phyloP scores from a whole-genome alignment of 768 basidiomycete genomes.

The Suillus plorans region DNA sequence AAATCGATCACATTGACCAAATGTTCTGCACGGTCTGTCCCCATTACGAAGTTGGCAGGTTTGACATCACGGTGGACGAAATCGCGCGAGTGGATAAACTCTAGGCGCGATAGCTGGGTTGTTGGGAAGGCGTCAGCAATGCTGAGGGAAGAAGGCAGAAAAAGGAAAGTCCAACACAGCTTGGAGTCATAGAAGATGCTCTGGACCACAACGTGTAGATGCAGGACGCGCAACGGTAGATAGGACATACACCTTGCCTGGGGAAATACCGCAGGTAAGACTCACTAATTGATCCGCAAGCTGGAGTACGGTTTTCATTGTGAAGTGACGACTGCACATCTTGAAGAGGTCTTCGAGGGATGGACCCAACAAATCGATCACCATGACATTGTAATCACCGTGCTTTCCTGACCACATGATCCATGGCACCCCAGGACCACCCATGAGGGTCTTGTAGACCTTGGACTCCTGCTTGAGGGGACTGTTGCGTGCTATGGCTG shows the following conservation, averaged over 20 bases:
- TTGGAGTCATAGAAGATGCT: slow-evolving; percentile 1
- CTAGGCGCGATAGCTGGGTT: slow-evolving; percentile 84
- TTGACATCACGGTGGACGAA: slow-evolving; percentile 98
- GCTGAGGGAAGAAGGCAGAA: slow-evolving; percentile 5
- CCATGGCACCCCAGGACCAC: slow-evolving; percentile 87
- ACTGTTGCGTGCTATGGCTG: slow-evolving; percentile 52
- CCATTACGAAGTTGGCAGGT: slow-evolving; percentile 99
- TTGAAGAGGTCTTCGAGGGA: slow-evolving; percentile 86
- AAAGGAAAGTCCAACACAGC: slow-evolving; percentile 3
- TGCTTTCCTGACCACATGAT: slow-evolving; percentile 90
- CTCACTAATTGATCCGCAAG: slow-evolving; percentile 93
- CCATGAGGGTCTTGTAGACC: slow-evolving; percentile 90
- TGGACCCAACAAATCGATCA: slow-evolving; percentile 94
- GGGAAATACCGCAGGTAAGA: slow-evolving; percentile 10
- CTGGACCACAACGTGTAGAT: neutral
- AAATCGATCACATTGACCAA: slow-evolving; percentile 93
- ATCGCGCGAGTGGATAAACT: slow-evolving; percentile 94
- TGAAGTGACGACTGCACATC: slow-evolving; percentile 88
- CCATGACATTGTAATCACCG: slow-evolving; percentile 96
- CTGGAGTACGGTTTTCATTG: slow-evolving; percentile 90
- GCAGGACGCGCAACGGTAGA: neutral
- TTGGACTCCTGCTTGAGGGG: slow-evolving; percentile 87
- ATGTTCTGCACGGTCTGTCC: slow-evolving; percentile 62
- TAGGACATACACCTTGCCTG: neutral
- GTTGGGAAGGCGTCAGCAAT: slow-evolving; percentile 19